A percentile compares a stretch with the other conserved stretches of the same genome.
These are phyloP conservation scores for Trichosporon asahii DNA, from an alignment of 1,284 basidiomycete species.

Conservation along the genomic window DNA sequence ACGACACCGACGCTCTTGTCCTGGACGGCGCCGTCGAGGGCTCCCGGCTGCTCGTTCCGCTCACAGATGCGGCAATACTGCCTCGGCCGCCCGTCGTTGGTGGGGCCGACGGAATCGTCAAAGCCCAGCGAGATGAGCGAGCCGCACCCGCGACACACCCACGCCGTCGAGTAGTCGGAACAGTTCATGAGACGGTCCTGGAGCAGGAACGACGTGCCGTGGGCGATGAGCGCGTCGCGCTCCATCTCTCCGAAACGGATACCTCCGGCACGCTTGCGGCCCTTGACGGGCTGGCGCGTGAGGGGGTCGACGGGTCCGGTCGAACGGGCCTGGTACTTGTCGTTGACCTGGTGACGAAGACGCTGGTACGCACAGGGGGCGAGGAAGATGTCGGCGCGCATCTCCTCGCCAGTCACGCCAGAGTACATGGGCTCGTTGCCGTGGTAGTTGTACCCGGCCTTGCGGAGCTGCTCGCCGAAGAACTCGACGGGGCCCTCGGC, in stretches of 20 bases:
- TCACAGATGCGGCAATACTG: slow-evolving; percentile 92
- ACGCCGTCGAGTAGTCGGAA: slow-evolving; percentile 97
- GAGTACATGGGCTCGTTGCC: slow-evolving; percentile 99
- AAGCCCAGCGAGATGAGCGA: slow-evolving; percentile 93
- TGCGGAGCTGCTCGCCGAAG: slow-evolving; percentile 91
- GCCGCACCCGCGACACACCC: slow-evolving; percentile 95
- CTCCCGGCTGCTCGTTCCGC: slow-evolving; percentile 54
- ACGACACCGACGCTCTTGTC: slow-evolving; percentile 26
- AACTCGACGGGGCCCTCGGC: slow-evolving; percentile 93
- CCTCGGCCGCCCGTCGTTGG: slow-evolving; percentile 54
- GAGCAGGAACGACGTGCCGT: slow-evolving; percentile 95
- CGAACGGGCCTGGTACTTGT: slow-evolving; percentile 99
- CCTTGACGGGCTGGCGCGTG: slow-evolving; percentile 97
- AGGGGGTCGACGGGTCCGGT: slow-evolving; percentile 94
- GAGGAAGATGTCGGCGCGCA: slow-evolving; percentile 96
- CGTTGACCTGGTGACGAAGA: slow-evolving; percentile 85
- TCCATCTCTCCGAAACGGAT: slow-evolving; percentile 99
- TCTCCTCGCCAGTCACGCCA: slow-evolving; percentile 97
- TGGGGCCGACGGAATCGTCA: slow-evolving; percentile 66
- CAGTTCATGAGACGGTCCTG: slow-evolving; percentile 99
- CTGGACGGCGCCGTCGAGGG: slow-evolving; percentile 16
- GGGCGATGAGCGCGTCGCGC: slow-evolving; percentile 94
- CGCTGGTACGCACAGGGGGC: slow-evolving; percentile 99
- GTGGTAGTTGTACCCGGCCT: slow-evolving; percentile 97
- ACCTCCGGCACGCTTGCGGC: slow-evolving; percentile 95